Percentiles rank a stretch among this genome's conserved stretches.
Conservation (phyloP, 2,329 filamentous ascomycete species). For the Phaeosphaeria sp. region DNA sequence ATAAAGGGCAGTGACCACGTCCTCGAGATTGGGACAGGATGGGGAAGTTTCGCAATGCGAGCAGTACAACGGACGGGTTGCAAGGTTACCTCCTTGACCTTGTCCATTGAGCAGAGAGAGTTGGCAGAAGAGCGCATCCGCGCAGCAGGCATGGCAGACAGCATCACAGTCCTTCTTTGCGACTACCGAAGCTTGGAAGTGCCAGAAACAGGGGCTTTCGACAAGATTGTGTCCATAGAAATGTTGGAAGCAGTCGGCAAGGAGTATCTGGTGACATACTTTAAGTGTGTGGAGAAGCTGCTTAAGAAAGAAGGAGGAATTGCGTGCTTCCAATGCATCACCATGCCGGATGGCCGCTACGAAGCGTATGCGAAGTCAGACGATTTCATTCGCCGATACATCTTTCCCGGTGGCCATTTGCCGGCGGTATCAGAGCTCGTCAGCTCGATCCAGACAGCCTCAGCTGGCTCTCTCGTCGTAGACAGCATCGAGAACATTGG, state of each 20-base stretch:
- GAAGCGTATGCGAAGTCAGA: conserved; percentile 70
- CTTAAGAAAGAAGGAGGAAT: conserved; percentile 72
- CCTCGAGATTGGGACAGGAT: conserved; percentile 77
- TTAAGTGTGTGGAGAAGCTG: conserved; percentile 67
- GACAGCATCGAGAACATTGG: conserved; percentile 76
- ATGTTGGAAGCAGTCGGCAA: conserved; percentile 78
- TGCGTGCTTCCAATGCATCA: conserved; percentile 78
- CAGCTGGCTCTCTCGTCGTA: conserved; percentile 67
- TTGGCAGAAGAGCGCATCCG: conserved; percentile 71
- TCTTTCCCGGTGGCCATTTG: conserved; percentile 79
- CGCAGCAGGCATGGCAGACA: conserved; percentile 64
- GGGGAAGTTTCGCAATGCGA: conserved; percentile 76
- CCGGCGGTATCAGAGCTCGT: conserved; percentile 71
- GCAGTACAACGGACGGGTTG: conserved; percentile 72
- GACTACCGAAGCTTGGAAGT: conserved; percentile 71
- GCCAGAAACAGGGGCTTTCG: conserved; percentile 60
- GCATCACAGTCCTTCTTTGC: conserved; percentile 69
- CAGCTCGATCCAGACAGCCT: conserved; percentile 67
- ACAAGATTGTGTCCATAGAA: conserved; percentile 77
- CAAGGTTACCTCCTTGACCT: conserved; percentile 70
- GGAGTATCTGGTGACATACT: conserved; percentile 73
- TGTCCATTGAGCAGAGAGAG: conserved; percentile 72
- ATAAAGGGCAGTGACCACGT: conserved; percentile 72
- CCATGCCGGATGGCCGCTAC: conserved; percentile 73
- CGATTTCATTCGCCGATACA: conserved; percentile 79